Percentiles rank a stretch among this genome's conserved stretches.
phyloP scores from a whole-genome alignment of 371 early-diverging fungal species.

The Cokeromyces recurvatus region DNA sequence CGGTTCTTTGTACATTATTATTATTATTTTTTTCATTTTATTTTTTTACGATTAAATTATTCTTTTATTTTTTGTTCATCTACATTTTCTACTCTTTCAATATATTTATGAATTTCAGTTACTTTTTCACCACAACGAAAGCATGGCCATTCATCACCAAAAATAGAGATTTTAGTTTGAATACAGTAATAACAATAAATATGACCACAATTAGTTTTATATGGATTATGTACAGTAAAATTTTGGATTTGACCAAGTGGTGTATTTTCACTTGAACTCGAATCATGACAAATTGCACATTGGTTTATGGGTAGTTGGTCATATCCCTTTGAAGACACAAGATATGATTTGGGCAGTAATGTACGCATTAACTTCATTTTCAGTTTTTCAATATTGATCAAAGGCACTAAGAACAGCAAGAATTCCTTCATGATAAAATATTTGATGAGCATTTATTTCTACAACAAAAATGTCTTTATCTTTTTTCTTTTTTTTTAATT shows the following conservation, averaged over 20 bases:
- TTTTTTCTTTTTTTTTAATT: too few relatives aligned
- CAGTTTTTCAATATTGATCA: slow-evolving; percentile 75
- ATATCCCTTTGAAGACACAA: slow-evolving; percentile 48
- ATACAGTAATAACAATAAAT: slow-evolving; percentile 89
- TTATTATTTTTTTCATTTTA: too few relatives aligned
- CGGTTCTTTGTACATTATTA: not conserved
- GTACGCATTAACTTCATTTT: slow-evolving; percentile 56
- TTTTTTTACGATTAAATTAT: not conserved
- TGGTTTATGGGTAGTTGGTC: slow-evolving; percentile 58
- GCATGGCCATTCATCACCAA: slow-evolving; percentile 75
- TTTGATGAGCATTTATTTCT: not conserved
- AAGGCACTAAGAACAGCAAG: slow-evolving; percentile 79
- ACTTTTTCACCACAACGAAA: slow-evolving; percentile 73
- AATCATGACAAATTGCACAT: slow-evolving; percentile 70
- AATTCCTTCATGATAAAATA: slow-evolving; percentile 65
- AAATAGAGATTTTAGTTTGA: slow-evolving; percentile 68
- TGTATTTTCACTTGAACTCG: slow-evolving; percentile 25
- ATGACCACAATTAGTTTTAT: slow-evolving; percentile 77
- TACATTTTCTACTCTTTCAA: slow-evolving; percentile 16
- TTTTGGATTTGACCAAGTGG: slow-evolving; percentile 27
- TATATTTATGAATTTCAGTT: slow-evolving; percentile 38
- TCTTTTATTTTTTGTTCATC: not conserved
- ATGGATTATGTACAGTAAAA: slow-evolving; percentile 63
- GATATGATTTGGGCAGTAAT: slow-evolving; percentile 51
- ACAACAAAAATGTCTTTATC: too few relatives aligned